A percentile compares a stretch with the other conserved stretches of the same genome.
These are phyloP conservation scores for Hordeum pubiflorum DNA, from an alignment of 202 grass and related monocot genomes.

Conservation along the genomic window DNA sequence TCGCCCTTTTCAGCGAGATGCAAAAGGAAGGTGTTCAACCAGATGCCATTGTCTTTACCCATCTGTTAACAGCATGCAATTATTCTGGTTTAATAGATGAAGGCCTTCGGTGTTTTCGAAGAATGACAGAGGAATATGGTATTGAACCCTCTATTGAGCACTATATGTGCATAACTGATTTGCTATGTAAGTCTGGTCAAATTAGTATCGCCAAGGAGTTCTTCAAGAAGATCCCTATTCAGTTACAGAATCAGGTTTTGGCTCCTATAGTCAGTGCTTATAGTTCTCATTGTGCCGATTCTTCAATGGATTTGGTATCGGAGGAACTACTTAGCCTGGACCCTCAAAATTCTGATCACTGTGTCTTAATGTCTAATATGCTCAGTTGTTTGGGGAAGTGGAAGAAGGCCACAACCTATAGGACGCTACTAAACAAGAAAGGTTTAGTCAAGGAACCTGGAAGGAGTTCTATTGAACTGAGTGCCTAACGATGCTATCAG, in stretches of 20 bases:
- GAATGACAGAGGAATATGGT: conserved; percentile 37
- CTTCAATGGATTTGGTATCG: conserved; percentile 31
- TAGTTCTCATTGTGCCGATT: conserved; percentile 18
- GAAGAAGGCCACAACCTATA: conserved; percentile 49
- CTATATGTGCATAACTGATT: conserved; percentile 59
- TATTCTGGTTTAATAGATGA: conserved; percentile 58
- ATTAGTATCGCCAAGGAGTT: conserved; percentile 30
- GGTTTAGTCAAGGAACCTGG: conserved; percentile 67
- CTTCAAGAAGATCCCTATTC: conserved; percentile 35
- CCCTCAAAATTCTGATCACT: conserved; percentile 36
- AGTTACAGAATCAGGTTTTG: conserved; percentile 36
- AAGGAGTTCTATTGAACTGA: conserved; percentile 40
- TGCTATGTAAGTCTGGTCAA: conserved; percentile 52
- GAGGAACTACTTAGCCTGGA: conserved; percentile 34
- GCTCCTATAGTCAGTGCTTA: conserved; percentile 43
- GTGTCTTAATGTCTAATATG: conserved; percentile 49
- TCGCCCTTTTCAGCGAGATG: conserved; percentile 50
- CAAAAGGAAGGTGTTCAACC: conserved; percentile 36
- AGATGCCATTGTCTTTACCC: conserved; percentile 61
- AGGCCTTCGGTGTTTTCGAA: conserved; percentile 46
- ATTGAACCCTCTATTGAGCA: conserved; percentile 49
- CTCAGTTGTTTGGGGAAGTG: conserved; percentile 45
- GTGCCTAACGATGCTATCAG: neutral
- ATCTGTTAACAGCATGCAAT: conserved; percentile 54
- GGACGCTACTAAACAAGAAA: conserved; percentile 34